A percentile compares a stretch with the other conserved stretches of the same genome.
phyloP scores from a whole-genome alignment of 768 basidiomycete genomes.

The Suillus alpinus region DNA sequence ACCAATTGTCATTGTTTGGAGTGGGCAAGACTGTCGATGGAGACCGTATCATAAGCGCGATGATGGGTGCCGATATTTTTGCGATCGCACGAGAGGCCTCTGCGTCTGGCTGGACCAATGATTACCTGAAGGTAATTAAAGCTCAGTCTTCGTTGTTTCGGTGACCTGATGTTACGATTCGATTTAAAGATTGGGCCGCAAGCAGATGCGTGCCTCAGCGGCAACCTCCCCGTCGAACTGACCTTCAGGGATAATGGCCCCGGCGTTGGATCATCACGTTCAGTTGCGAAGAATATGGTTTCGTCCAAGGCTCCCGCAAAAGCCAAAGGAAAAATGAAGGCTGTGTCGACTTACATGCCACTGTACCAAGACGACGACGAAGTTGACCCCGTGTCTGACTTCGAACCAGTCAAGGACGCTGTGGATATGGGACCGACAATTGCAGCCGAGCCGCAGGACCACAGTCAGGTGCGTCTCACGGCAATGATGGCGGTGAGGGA shows the following conservation, averaged over 20 bases:
- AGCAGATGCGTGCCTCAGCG: conserved; percentile 21
- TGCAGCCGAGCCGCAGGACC: neutral
- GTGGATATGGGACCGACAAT: conserved; percentile 3
- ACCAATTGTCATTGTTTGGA: conserved; percentile 50
- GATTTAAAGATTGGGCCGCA: conserved; percentile 15
- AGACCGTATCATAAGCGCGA: conserved; percentile 63
- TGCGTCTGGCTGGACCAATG: conserved; percentile 47
- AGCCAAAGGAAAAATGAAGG: conserved; percentile 22
- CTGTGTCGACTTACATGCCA: conserved; percentile 2
- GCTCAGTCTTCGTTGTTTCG: neutral
- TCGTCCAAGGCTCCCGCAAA: conserved; percentile 6
- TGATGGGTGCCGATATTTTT: conserved; percentile 51
- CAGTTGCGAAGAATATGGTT: conserved; percentile 10
- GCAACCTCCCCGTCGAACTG: conserved; percentile 16
- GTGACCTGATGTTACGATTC: conserved; percentile 3
- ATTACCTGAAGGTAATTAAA: conserved; percentile 49
- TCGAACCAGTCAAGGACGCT: conserved; percentile 13
- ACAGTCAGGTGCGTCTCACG: neutral
- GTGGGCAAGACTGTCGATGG: conserved; percentile 47
- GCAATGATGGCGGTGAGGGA: neutral
- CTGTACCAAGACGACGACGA: conserved; percentile 26
- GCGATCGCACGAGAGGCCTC: conserved; percentile 43
- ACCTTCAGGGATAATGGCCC: conserved; percentile 27
- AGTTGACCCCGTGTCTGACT: conserved; percentile 23
- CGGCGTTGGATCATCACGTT: conserved; percentile 4